Percentiles rank a stretch among this genome's conserved stretches.
These are phyloP conservation scores for Salvia splendens DNA, from an alignment of 257 asterid species.

Conservation along the genomic window DNA sequence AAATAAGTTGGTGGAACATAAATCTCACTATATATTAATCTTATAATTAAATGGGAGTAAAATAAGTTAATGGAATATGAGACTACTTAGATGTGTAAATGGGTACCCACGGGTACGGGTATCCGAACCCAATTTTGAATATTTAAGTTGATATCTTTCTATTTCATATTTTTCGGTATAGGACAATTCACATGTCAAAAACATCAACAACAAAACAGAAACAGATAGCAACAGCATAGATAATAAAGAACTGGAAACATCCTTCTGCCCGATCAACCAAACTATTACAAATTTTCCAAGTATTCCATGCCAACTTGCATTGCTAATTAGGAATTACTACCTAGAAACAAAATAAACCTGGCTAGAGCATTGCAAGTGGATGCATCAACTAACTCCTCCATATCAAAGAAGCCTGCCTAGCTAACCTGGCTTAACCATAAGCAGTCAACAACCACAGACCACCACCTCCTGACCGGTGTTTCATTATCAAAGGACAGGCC, in stretches of 20 bases:
- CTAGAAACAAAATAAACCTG: constrained; percentile 18
- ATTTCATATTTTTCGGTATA: too few species aligned
- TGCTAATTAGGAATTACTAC: constrained; percentile 6
- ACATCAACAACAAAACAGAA: not conserved
- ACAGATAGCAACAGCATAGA: not conserved
- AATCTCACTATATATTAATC: too few species aligned
- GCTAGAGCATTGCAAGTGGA: constrained; percentile 11
- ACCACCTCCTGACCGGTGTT: constrained; percentile 34
- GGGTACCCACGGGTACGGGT: too few species aligned
- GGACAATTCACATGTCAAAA: not conserved
- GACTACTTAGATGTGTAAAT: too few species aligned
- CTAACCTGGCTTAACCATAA: constrained; percentile 39
- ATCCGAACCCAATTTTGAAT: too few species aligned
- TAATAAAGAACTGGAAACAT: not conserved
- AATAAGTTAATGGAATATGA: too few species aligned
- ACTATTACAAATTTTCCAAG: constrained; percentile 27
- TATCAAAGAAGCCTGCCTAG: constrained; percentile 30
- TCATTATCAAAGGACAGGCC: constrained; percentile 34
- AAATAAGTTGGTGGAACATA: too few species aligned
- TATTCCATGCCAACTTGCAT: constrained; percentile 1
- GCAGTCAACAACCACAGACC: constrained; percentile 41
- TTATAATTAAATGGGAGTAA: too few species aligned
- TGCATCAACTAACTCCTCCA: constrained; percentile 21
- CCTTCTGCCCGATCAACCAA: not conserved
- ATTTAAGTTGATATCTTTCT: too few species aligned